Base-by-base conservation (phyloP, 2,329 filamentous ascomycete genomes). In the Aspergillus sp. region DNA sequence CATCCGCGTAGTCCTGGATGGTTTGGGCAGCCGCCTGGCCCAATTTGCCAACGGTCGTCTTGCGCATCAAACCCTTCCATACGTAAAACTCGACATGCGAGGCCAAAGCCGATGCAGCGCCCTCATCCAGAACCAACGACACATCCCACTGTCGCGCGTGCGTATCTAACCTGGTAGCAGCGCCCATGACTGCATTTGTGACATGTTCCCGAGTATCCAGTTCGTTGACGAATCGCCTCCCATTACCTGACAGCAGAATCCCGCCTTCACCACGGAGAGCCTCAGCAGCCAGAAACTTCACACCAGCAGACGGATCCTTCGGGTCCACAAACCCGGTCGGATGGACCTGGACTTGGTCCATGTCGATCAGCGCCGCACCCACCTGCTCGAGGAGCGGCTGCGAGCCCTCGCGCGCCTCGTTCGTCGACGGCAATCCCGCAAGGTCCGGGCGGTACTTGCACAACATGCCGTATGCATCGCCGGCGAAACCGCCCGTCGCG, bases 261-360 rank as follows among this genome's bases (percentile, higher is more conserved):
- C 83, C 84, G 0, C 84, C 84, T 60, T 86, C 83, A 0, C 83
- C 84, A 3, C 84, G 73, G 22, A 87, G 71, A 52, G 84, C 74
- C 65, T 87, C 84, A 0, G 84, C 84, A 0, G 83, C 83, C 3
- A 87, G 76, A 59, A 87, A 82, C 66, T 87, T 87, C 45, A 83
- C 76, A 32, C 68, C 67, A 0, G 76, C 73, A 1, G 57, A 58
- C 0, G 73, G 68, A 30, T 76, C 73, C 1, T 73, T 71, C 0
- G 79, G 78, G 56, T 86, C 82, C 5, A 87, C 72, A 60, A 87
- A 87, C 0, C 82, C 82, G 0, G 84, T 86, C 2, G 84, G 84
- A 57, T 87, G 84, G 4, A 87, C 76, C 65, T 87, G 84, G 2
- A 87, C 82, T 16, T 67, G 60, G 0, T 76, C 71, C 76, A 78